Base-by-base conservation (phyloP, 2,329 filamentous ascomycete species). In the Neoascochyta sp. region DNA sequence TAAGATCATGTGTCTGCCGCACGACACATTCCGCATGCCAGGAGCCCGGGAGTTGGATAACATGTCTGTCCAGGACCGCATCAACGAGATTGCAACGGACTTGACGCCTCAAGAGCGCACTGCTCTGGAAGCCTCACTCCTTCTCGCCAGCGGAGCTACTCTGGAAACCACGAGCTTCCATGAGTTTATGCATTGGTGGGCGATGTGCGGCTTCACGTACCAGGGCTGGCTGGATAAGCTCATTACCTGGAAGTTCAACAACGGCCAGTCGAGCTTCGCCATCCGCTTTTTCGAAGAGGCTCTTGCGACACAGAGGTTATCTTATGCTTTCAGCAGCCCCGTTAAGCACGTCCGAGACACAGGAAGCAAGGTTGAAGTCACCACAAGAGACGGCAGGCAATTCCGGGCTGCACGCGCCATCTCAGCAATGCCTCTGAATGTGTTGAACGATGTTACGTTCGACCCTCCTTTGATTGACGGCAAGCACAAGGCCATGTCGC, bases 111-210 rank as follows among this genome's bases (percentile, higher is more conserved):
- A 66, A n/a, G 69, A 73, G 36, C 57, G 60, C 1, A 49, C 57
- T 3, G 49, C 52, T 3, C 20, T 71, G 2, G 66, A 71, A 39
- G 50, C 57, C 0, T 69, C 68, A 8, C 47, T 71, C 0, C 50
- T 68, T 0, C 60, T 71, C 2, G 65, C 61, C 36, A 68, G 67
- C 27, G 66, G 68, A 4, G 64, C 52, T 0, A 68, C 63, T 0
- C 58, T 69, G 1, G 59, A 65, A 7, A 68, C 64, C 0, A 66
- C 62, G 0, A 66, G 63, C 13, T 69, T 73, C 34, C 65, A 66
- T 26, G 69, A 74, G 30, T 64, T 72, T 17, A 46, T 74, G 11
- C 68, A 69, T 34, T 71, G 68, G 69, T 72, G 47, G 44, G 47
- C 47, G 1, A 41, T 50, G 36, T 48, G 47, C 25, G 47, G 42